Percentiles rank a stretch among this genome's conserved stretches.
These are phyloP conservation scores for Tylopilus intermedius DNA, from an alignment of 768 basidiomycete species.

Conservation along the genomic window DNA sequence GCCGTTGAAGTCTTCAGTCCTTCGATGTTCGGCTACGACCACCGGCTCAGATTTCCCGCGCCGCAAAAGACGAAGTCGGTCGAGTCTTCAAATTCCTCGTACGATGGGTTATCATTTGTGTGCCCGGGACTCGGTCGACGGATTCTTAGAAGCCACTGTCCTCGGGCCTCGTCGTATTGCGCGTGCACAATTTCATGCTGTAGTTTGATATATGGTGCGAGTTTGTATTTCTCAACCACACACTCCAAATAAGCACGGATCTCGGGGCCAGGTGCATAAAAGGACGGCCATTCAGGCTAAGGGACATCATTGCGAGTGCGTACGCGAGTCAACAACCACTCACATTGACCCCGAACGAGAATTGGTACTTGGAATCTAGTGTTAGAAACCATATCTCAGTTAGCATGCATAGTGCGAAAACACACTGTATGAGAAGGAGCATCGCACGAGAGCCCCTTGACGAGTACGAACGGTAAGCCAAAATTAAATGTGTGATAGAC, in stretches of 20 bases:
- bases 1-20: constrained; percentile 54
- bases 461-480: background rate
- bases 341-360: constrained; percentile 53
- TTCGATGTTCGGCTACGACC: constrained; percentile 64
- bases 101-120: constrained; percentile 17
- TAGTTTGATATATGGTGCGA: constrained; percentile 50
- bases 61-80: constrained; percentile 56
- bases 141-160: constrained; percentile 55
- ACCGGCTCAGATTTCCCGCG: constrained; percentile 49
- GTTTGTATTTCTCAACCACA: constrained; percentile 53
- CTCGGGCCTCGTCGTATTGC: constrained; percentile 43
- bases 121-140: constrained; percentile 26
- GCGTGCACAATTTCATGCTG: constrained; percentile 51
- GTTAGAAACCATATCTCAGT: background rate
- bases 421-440: constrained; percentile 53
- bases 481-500: background rate
- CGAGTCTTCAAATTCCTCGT: constrained; percentile 46
- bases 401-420: background rate
- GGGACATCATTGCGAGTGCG: background rate
- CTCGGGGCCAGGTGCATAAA: constrained; percentile 56
- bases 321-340: constrained; percentile 1
- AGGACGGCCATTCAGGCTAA: constrained; percentile 56
- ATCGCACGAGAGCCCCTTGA: constrained; percentile 58
- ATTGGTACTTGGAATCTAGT: constrained; percentile 43
- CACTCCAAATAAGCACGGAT: constrained; percentile 51